A percentile compares a stretch with the other conserved stretches of the same genome.
Conservation (phyloP, 2,329 filamentous ascomycete genomes). For the Penicillium sp. region DNA sequence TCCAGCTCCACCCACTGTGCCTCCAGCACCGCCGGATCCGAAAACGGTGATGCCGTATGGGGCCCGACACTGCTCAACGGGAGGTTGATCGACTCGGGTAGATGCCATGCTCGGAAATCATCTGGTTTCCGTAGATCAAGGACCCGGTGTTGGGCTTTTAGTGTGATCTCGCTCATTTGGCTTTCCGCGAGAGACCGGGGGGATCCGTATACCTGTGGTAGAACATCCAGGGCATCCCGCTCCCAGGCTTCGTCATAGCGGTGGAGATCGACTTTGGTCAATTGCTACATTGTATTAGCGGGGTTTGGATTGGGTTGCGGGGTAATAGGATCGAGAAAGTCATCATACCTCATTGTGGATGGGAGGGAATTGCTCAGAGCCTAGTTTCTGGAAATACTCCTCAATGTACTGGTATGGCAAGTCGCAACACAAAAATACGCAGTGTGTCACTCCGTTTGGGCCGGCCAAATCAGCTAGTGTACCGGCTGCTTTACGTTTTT, state of each 20-base stretch:
- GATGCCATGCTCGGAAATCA: slow-evolving; percentile 46
- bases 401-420: slow-evolving; percentile 63
- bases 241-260: slow-evolving; percentile 60
- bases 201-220: slow-evolving; percentile 40
- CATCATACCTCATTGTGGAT: slow-evolving; percentile 48
- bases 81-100: slow-evolving; percentile 48
- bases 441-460: slow-evolving; percentile 49
- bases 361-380: slow-evolving; percentile 48
- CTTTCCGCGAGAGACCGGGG: slow-evolving; percentile 21
- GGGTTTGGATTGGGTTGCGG: slow-evolving; percentile 2
- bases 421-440: slow-evolving; percentile 63
- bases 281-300: slow-evolving; percentile 33
- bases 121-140: slow-evolving; percentile 47
- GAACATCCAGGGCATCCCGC: slow-evolving; percentile 40
- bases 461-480: slow-evolving; percentile 48
- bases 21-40: slow-evolving; percentile 44
- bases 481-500: slow-evolving; percentile 49
- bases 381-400: slow-evolving; percentile 60
- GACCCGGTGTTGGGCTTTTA: slow-evolving; percentile 36
- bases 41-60: slow-evolving; percentile 48
- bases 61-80: slow-evolving; percentile 41
- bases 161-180: slow-evolving; percentile 22
- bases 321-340: neutral
- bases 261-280: slow-evolving; percentile 53
- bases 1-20: slow-evolving; percentile 52